phyloP scores from a whole-genome alignment of 73 alveolate species.

The Tetrahymena elliotti region DNA sequence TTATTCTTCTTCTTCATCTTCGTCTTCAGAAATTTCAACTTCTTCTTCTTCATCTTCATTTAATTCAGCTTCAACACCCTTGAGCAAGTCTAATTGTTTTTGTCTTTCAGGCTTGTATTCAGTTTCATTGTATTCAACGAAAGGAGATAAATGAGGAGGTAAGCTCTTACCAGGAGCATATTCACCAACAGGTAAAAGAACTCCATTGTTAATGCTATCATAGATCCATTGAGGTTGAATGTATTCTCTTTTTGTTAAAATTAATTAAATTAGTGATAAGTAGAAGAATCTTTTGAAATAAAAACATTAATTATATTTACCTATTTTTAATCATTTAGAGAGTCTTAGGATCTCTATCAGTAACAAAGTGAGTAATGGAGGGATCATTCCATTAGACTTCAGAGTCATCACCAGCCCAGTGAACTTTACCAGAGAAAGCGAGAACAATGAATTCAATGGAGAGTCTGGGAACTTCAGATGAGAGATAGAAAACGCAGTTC shows the following conservation, averaged over 20 bases:
- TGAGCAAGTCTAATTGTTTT: neutral
- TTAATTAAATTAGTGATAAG: neutral
- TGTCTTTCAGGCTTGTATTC: conserved; percentile 17
- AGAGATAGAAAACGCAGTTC: conserved; percentile 23
- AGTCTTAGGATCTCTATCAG: conserved; percentile 22
- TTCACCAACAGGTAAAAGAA: conserved; percentile 10
- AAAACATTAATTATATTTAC: neutral
- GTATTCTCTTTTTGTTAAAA: conserved; percentile 17
- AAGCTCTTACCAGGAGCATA: conserved; percentile 43
- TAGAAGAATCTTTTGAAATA: neutral
- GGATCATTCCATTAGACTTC: conserved; percentile 13
- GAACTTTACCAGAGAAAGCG: conserved; percentile 34
- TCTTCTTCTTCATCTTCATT: neutral
- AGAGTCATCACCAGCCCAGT: conserved; percentile 27
- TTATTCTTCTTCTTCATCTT: neutral
- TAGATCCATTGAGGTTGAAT: conserved; percentile 41
- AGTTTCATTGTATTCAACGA: conserved; percentile 10
- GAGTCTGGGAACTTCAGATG: conserved; percentile 38
- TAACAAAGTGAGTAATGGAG: conserved; percentile 26
- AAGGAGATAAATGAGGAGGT: conserved; percentile 47
- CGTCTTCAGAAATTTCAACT: neutral
- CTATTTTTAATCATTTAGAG: neutral
- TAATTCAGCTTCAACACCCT: neutral
- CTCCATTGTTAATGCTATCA: conserved; percentile 13
- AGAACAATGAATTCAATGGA: conserved; percentile 28